These are phyloP conservation scores for Colletotrichum abscissum DNA, from an alignment of 2,329 filamentous ascomycete genomes.

Conservation along the genomic window DNA sequence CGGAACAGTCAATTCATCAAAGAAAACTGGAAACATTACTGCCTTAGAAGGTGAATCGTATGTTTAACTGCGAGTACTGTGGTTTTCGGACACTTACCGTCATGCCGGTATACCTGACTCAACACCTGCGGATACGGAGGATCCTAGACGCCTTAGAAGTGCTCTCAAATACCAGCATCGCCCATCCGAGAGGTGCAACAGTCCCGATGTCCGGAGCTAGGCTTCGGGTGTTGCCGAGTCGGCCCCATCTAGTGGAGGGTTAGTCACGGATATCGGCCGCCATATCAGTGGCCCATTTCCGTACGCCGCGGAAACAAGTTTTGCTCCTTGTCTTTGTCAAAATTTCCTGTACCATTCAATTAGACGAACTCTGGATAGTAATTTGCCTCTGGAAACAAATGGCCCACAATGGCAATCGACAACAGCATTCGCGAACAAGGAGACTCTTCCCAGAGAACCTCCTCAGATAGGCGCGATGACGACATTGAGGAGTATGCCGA, in stretches of 20 bases:
- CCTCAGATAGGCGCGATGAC: slow-evolving; percentile 6
- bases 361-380: too few species aligned
- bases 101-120: slow-evolving; percentile 8
- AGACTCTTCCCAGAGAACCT: slow-evolving; percentile 16
- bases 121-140: slow-evolving; percentile 20
- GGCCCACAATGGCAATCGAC: slow-evolving; percentile 1
- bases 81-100: neutral
- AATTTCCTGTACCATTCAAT: neutral
- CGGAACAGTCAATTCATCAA: too few species aligned
- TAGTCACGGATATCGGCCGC: slow-evolving; percentile 17
- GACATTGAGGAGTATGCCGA: slow-evolving; percentile 28
- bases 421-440: slow-evolving; percentile 3
- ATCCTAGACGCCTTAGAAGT: neutral
- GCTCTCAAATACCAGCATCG: neutral
- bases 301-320: neutral
- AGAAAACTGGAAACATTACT: neutral
- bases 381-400: neutral
- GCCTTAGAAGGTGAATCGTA: too few species aligned
- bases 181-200: slow-evolving; percentile 4
- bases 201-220: slow-evolving; percentile 26
- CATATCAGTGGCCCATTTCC: slow-evolving; percentile 19
- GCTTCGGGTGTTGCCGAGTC: slow-evolving; percentile 18
- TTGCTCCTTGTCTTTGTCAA: neutral
- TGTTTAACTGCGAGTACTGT: too few species aligned
- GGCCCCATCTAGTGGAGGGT: slow-evolving; percentile 9